A percentile compares a stretch with the other conserved stretches of the same genome.
These are phyloP conservation scores for Bocquillonia castaneifolia DNA, from an alignment of 441 rosid genomes.

Conservation along the genomic window DNA sequence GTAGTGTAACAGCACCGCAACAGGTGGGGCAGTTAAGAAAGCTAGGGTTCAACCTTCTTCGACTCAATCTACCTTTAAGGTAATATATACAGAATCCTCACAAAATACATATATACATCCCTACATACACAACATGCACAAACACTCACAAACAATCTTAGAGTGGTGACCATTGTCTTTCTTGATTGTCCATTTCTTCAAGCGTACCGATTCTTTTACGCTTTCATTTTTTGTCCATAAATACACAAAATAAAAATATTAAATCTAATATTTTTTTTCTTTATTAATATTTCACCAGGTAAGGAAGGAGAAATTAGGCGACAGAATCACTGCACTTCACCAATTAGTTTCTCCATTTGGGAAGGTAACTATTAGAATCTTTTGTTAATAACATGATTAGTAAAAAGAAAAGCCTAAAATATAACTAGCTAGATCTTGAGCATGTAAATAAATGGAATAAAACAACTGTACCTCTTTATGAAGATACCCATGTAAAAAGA, in stretches of 20 bases:
- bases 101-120: constrained; percentile 21
- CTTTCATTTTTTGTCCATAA: constrained; percentile 25
- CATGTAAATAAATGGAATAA: neutral
- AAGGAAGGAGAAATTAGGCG: constrained; percentile 94
- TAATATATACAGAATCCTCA: constrained; percentile 26
- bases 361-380: constrained; percentile 48
- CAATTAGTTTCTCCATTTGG: constrained; percentile 99
- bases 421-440: constrained; percentile 3
- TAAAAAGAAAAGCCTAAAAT: neutral
- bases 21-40: constrained; percentile 80
- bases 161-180: constrained; percentile 46
- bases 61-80: constrained; percentile 81
- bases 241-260: neutral
- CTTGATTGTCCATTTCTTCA: constrained; percentile 59
- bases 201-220: constrained; percentile 36
- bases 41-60: constrained; percentile 84
- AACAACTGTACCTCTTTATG: constrained; percentile 1
- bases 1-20: constrained; percentile 74
- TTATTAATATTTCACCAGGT: constrained; percentile 45
- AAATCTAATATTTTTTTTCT: neutral
- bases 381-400: neutral
- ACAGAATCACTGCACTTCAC: constrained; percentile 88
- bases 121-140: constrained; percentile 34
- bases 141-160: constrained; percentile 27
- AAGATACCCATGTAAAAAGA: constrained; percentile 11